These are phyloP conservation scores for Pichia californica DNA, from an alignment of 805 yeast species.

Conservation along the genomic window DNA sequence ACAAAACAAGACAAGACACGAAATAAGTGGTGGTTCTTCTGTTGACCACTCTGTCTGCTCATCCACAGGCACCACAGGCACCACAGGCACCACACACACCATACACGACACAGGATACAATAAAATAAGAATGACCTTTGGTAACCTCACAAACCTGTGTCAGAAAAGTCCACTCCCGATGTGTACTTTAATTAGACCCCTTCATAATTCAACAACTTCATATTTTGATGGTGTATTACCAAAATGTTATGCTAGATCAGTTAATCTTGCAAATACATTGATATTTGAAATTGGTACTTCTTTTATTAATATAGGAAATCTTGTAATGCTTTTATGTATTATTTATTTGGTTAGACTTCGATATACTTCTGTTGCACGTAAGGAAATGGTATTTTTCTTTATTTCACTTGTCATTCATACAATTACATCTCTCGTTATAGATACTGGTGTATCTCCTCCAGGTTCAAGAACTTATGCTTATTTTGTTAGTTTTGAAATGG, in stretches of 20 bases:
- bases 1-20: too few relatives aligned
- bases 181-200: slow-evolving; percentile 65
- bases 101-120: background rate
- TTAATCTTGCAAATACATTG: slow-evolving; percentile 84
- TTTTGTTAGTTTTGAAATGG: slow-evolving; percentile 78
- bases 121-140: slow-evolving; percentile 49
- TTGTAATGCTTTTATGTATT: slow-evolving; percentile 59
- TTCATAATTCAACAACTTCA: slow-evolving; percentile 23
- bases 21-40: background rate
- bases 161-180: slow-evolving; percentile 65
- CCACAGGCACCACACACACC: background rate
- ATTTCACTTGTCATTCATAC: slow-evolving; percentile 52
- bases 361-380: slow-evolving; percentile 91
- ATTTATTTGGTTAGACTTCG: slow-evolving; percentile 73
- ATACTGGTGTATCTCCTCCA: slow-evolving; percentile 90
- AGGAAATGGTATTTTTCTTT: slow-evolving; percentile 74
- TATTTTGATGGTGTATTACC: slow-evolving; percentile 61
- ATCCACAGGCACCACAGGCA: background rate
- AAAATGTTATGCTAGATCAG: slow-evolving; percentile 76
- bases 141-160: slow-evolving; percentile 60
- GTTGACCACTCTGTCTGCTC: too few relatives aligned
- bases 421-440: slow-evolving; percentile 68
- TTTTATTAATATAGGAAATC: slow-evolving; percentile 71
- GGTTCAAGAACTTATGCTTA: slow-evolving; percentile 69
- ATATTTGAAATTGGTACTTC: slow-evolving; percentile 87